Conservation (phyloP, 305 asterid species). For the Nicotiana rustica region DNA sequence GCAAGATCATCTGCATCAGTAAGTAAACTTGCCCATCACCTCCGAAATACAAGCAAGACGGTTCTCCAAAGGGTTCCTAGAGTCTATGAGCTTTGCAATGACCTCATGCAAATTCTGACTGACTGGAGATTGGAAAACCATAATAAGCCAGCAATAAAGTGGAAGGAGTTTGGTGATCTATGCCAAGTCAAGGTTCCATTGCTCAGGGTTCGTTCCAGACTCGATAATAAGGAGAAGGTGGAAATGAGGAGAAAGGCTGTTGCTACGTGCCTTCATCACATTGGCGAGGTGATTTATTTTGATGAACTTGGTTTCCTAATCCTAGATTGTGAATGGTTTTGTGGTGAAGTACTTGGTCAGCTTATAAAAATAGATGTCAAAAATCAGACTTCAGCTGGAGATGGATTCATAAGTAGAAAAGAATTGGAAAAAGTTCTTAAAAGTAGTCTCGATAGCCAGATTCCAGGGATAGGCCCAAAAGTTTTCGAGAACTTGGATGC, state of each 20-base stretch:
- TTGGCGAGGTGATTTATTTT: constrained; percentile 82
- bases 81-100: constrained; percentile 79
- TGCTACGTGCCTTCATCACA: constrained; percentile 79
- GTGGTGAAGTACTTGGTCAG: constrained; percentile 70
- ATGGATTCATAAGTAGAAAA: constrained; percentile 68
- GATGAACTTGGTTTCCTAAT: constrained; percentile 65
- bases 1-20: constrained; percentile 91
- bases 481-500: constrained; percentile 68
- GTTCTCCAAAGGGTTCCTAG: constrained; percentile 77
- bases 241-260: constrained; percentile 71
- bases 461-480: constrained; percentile 67
- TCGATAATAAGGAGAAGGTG: constrained; percentile 64
- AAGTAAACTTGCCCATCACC: constrained; percentile 69
- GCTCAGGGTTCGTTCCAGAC: constrained; percentile 72
- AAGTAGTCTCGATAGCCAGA: constrained; percentile 62
- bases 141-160: constrained; percentile 73
- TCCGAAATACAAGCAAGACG: constrained; percentile 63
- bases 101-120: constrained; percentile 57
- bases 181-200: constrained; percentile 82
- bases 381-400: constrained; percentile 51
- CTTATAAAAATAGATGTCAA: constrained; percentile 57
- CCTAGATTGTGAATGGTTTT: constrained; percentile 86
- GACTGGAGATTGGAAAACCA: constrained; percentile 74
- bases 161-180: constrained; percentile 81
- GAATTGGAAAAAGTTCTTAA: constrained; percentile 73